These are phyloP conservation scores for Pichia inconspicua DNA, from an alignment of 1,139 yeast genomes.

Conservation along the genomic window DNA sequence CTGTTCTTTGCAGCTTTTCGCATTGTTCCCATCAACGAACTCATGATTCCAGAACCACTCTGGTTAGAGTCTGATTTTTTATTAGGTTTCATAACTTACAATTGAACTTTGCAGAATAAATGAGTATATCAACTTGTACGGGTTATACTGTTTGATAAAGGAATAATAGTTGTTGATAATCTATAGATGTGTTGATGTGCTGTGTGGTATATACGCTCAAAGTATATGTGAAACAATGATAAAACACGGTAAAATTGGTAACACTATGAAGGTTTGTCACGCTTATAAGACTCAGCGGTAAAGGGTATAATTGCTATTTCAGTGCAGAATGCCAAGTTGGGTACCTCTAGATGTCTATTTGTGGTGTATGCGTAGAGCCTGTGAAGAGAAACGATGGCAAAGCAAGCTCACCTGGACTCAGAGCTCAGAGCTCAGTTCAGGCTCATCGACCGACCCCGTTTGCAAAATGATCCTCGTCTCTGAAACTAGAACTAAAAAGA, in stretches of 20 bases:
- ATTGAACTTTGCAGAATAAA: not conserved
- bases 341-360: not conserved
- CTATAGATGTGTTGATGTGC: not conserved
- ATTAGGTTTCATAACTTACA: not conserved
- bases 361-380: not conserved
- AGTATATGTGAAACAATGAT: not conserved
- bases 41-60: conserved; percentile 6
- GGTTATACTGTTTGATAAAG: too few species aligned
- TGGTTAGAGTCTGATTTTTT: not conserved
- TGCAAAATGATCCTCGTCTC: too few species aligned
- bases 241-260: not conserved
- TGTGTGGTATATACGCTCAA: not conserved
- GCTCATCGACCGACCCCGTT: too few species aligned
- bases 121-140: too few species aligned
- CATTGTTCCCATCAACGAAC: conserved; percentile 13
- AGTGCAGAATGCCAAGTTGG: not conserved
- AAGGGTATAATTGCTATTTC: not conserved
- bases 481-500: too few species aligned
- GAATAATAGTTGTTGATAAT: too few species aligned
- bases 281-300: not conserved
- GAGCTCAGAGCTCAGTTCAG: not conserved
- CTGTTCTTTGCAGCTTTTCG: conserved; percentile 10
- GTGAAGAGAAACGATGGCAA: not conserved
- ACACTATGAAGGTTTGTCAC: not conserved
- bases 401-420: not conserved